Evolutionary conservation across 1,139 yeast species (phyloP).

Genomic region (Yamadazyma membranifaciens): DNA sequence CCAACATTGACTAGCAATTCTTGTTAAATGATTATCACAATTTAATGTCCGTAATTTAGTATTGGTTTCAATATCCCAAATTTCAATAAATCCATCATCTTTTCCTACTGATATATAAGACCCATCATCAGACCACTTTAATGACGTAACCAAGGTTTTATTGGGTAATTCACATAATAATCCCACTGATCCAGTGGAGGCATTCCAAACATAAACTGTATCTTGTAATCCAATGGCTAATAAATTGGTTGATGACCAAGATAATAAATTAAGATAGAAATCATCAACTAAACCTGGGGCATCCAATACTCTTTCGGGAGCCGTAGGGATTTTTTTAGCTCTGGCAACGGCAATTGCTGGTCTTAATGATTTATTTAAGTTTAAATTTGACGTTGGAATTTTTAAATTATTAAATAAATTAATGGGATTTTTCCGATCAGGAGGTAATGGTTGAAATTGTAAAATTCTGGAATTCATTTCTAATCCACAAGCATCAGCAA

Average conservation of each 20-base stretch:
- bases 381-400: conserved; percentile 12
- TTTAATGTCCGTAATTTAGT: conserved; percentile 75
- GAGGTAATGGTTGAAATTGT: conserved; percentile 86
- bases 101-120: conserved; percentile 82
- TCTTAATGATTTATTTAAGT: conserved; percentile 23
- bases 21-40: conserved; percentile 56
- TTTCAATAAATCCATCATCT: conserved; percentile 81
- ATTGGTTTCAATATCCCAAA: conserved; percentile 89
- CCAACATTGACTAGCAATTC: conserved; percentile 90
- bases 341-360: conserved; percentile 55
- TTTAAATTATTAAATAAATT: conserved; percentile 37
- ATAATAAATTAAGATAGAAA: conserved; percentile 79
- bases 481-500: conserved; percentile 93
- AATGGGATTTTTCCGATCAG: conserved; percentile 62
- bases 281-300: conserved; percentile 96
- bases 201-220: conserved; percentile 91
- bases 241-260: conserved; percentile 84
- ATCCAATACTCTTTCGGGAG: conserved; percentile 91
- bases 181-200: conserved; percentile 77
- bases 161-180: conserved; percentile 59
- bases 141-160: conserved; percentile 61
- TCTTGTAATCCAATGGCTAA: conserved; percentile 89
- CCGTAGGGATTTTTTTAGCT: conserved; percentile 73
- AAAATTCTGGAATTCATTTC: conserved; percentile 81
- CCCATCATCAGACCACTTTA: conserved; percentile 92